phyloP scores from a whole-genome alignment of 306 rosid genomes.

The Arachis stenosperma region DNA sequence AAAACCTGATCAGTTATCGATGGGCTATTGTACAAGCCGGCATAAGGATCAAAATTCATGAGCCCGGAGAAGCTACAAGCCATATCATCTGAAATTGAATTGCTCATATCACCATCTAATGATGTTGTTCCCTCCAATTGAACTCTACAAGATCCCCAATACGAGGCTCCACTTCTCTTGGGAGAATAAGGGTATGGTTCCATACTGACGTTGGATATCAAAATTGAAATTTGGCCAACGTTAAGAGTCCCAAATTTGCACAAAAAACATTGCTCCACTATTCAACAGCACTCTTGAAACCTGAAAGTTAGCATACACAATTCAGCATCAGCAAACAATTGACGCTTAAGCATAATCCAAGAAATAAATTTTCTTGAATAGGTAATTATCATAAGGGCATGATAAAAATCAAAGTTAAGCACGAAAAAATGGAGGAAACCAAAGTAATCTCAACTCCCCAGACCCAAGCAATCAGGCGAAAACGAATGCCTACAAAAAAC shows the following conservation, averaged over 20 bases:
- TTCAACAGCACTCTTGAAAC: conserved; percentile 21
- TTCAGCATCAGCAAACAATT: conserved; percentile 33
- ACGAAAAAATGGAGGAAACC: neutral
- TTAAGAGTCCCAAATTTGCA: conserved; percentile 30
- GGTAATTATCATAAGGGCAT: neutral
- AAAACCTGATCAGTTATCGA: conserved; percentile 55
- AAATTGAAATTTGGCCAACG: conserved; percentile 18
- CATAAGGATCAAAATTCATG: conserved; percentile 63
- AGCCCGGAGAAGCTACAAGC: conserved; percentile 62
- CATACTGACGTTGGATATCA: conserved; percentile 46
- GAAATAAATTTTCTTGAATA: neutral
- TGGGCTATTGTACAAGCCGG: conserved; percentile 62
- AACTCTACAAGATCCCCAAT: conserved; percentile 52
- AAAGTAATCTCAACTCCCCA: conserved; percentile 5
- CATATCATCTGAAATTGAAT: conserved; percentile 52
- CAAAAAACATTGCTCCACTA: conserved; percentile 21
- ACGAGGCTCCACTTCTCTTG: conserved; percentile 48
- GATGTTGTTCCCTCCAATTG: conserved; percentile 52
- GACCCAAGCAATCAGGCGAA: conserved; percentile 2
- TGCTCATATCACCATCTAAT: conserved; percentile 49
- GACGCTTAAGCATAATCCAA: neutral
- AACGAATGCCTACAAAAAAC: neutral
- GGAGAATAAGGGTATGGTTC: conserved; percentile 51
- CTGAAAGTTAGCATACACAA: conserved; percentile 24
- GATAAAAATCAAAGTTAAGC: conserved; percentile 11